Evolutionary conservation across 768 basidiomycete genomes (phyloP).

Genomic region (Pleurotus salmoneostramineus): DNA sequence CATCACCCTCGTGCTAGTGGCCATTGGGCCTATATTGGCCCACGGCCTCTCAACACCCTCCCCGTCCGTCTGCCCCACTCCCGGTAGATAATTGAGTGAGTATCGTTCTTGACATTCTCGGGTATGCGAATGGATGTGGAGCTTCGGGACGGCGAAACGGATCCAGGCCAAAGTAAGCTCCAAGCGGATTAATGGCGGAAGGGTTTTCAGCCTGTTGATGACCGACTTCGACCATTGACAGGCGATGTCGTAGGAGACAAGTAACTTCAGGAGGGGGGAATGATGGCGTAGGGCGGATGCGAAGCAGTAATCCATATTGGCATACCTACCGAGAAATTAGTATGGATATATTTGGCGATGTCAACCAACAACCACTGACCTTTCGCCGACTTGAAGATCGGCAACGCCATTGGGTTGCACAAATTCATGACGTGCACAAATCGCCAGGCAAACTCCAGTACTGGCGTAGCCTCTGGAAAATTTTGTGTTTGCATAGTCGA

Average conservation of each 20-base stretch:
- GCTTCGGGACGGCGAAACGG: constrained; percentile 27
- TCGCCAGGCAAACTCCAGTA: constrained; percentile 22
- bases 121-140: constrained; percentile 23
- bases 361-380: neutral
- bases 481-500: too few relatives aligned
- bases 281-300: constrained; percentile 13
- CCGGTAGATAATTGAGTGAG: constrained; percentile 17
- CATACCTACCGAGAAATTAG: constrained; percentile 19
- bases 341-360: neutral
- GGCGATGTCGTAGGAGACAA: neutral
- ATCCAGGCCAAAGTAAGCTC: constrained; percentile 14
- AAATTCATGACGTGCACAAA: constrained; percentile 26
- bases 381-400: constrained; percentile 20
- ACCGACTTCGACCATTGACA: neutral
- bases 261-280: neutral
- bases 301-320: constrained; percentile 33
- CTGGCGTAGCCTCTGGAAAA: constrained; percentile 17
- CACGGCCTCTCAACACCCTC: too few relatives aligned
- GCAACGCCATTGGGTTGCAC: constrained; percentile 20
- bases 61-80: constrained; percentile 21
- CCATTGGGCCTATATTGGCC: constrained; percentile 19
- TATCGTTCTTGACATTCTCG: constrained; percentile 16
- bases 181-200: constrained; percentile 10
- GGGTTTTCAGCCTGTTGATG: constrained; percentile 9
- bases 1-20: constrained; percentile 31